Evolutionary conservation across 768 basidiomycete species (phyloP).

Genomic region (Rhizopogon rudus): DNA sequence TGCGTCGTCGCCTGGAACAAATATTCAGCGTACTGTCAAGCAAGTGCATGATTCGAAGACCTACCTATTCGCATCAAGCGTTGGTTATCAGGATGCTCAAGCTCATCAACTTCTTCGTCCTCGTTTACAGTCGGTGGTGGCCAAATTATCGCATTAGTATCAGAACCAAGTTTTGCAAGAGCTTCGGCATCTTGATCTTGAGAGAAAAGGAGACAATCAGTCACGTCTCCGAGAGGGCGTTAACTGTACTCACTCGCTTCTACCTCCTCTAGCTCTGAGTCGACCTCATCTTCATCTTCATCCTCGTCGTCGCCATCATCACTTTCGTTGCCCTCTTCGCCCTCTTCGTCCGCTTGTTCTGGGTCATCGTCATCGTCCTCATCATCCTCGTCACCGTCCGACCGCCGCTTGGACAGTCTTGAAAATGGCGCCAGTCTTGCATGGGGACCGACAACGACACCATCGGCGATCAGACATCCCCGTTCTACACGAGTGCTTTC

Average conservation of each 20-base stretch:
- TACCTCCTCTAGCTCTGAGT: conserved; percentile 64
- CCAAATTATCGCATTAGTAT: conserved; percentile 80
- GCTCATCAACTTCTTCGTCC: conserved; percentile 57
- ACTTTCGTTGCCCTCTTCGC: conserved; percentile 17
- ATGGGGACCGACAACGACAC: conserved; percentile 72
- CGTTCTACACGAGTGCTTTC: conserved; percentile 60
- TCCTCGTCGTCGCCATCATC: conserved; percentile 20
- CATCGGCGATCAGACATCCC: conserved; percentile 81
- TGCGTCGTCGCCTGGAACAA: conserved; percentile 44
- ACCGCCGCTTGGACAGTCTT: conserved; percentile 57
- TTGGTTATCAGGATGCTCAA: conserved; percentile 63
- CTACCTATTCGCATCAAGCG: conserved; percentile 74
- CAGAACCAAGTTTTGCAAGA: conserved; percentile 51
- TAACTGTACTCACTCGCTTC: conserved; percentile 50
- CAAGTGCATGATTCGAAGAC: conserved; percentile 1
- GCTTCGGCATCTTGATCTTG: conserved; percentile 46
- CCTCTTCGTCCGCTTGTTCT: conserved; percentile 26
- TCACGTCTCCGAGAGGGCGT: not conserved
- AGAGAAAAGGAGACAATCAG: not conserved
- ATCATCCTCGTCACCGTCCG: conserved; percentile 23
- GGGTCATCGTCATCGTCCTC: conserved; percentile 14
- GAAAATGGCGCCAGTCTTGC: conserved; percentile 66
- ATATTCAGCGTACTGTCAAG: not conserved
- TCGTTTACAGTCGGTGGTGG: conserved; percentile 55
- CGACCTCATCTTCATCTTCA: conserved; percentile 30